phyloP scores from a whole-genome alignment of 805 yeast genomes.

The Suhomyces sp. region DNA sequence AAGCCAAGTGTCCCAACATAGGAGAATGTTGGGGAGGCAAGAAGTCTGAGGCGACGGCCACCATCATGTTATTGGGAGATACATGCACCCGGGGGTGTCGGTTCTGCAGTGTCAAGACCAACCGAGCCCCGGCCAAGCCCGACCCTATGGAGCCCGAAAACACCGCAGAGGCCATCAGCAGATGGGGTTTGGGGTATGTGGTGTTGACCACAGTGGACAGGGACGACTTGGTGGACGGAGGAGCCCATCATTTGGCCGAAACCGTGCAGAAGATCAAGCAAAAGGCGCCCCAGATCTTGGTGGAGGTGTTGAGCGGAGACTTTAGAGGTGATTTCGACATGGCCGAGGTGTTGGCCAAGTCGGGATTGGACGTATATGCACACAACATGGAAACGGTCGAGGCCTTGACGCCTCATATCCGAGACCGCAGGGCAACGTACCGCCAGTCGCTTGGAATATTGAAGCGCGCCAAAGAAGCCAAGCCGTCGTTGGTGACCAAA shows the following conservation, averaged over 20 bases:
- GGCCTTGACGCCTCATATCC: conserved; percentile 85
- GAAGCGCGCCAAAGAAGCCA: conserved; percentile 72
- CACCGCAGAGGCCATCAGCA: conserved; percentile 93
- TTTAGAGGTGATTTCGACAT: conserved; percentile 84
- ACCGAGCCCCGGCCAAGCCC: conserved; percentile 78
- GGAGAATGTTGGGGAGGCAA: conserved; percentile 99
- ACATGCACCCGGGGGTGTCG: conserved; percentile 99
- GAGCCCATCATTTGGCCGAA: conserved; percentile 84
- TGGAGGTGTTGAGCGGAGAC: conserved; percentile 93
- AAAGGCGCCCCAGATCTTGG: conserved; percentile 87
- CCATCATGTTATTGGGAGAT: conserved; percentile 97
- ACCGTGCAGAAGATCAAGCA: conserved; percentile 81
- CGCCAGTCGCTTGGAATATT: conserved; percentile 81
- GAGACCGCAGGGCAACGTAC: conserved; percentile 96
- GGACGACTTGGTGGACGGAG: conserved; percentile 92
- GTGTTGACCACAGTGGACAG: conserved; percentile 97
- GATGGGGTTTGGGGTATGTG: conserved; percentile 98
- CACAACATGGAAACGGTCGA: conserved; percentile 97
- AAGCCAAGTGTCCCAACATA: conserved; percentile 98
- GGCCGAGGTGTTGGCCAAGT: conserved; percentile 74
- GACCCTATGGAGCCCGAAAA: conserved; percentile 97
- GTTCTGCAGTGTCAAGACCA: conserved; percentile 94
- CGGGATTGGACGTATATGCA: conserved; percentile 94
- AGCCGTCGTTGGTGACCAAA: conserved; percentile 77
- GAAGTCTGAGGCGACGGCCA: conserved; percentile 91